Base-by-base conservation (phyloP, 495 filamentous ascomycete genomes). In the Umbilicaria muhlenbergii region DNA sequence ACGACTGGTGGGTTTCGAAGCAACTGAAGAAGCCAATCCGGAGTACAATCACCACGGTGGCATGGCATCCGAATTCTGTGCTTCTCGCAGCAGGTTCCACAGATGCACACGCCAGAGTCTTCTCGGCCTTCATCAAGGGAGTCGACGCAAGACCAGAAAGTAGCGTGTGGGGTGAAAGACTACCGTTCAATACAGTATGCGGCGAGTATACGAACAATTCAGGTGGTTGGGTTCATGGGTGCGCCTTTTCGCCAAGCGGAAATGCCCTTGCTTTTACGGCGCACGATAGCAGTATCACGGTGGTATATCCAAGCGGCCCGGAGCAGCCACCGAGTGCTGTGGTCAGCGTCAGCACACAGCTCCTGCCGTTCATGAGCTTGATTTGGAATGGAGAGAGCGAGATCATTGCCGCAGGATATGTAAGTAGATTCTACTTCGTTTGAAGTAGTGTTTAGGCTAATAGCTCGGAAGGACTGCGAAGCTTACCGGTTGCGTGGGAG, bases 1-100 rank as follows among this genome's bases (percentile, higher is more conserved):
- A 96, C 58, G 86, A 96, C 66, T 96, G 92, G 92, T 98, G 91
- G 91, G 89, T 96, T 6, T 94, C 87, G 32, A 98, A 96, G 69
- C 91, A 98, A 61, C 61, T 98, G 45, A 95, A 94, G 74, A 96
- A 95, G 69, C 91, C 92, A 5, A 91, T 96, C 53, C 83, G 91
- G 41, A 89, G 83, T 55, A 98, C 91, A 37, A 84, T 98, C 52
- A 95, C 91, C 35, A 84, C 83, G 1, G 74, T 98, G 15, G 80
- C 75, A 36, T 98, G 91, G 91, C 91, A 98, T 57, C 91, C 92
- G 12, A 98, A 98, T 66, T 88, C 81, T 1, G 92, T 96, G 2
- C 75, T 98, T 11, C 71, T 98, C 5, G 91, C 87, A 2, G 85
- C 92, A 41, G 91, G 91, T 21, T 92, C 84, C 12, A 94, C 91